These are phyloP conservation scores for Pseudoperonospora humuli DNA, from an alignment of 352 stramenopile genomes.

Conservation along the genomic window DNA sequence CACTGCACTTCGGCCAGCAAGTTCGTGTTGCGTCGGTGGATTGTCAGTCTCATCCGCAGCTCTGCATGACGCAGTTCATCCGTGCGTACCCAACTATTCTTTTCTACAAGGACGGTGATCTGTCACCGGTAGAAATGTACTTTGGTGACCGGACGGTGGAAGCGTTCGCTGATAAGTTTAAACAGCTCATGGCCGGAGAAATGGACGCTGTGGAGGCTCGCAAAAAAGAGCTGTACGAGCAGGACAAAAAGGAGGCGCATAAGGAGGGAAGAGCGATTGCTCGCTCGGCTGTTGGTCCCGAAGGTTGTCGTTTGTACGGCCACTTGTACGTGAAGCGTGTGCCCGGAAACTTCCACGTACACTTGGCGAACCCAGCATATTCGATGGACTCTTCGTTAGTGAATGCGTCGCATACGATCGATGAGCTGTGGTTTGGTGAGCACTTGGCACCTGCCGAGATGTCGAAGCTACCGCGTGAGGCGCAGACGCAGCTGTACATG, in stretches of 20 bases:
- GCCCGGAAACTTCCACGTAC: constrained; percentile 97
- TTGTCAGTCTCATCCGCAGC: constrained; percentile 88
- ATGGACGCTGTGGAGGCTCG: constrained; percentile 57
- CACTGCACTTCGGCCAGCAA: constrained; percentile 76
- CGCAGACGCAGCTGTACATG: constrained; percentile 88
- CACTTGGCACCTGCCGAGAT: constrained; percentile 40
- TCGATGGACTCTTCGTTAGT: constrained; percentile 81
- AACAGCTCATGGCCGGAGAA: constrained; percentile 76
- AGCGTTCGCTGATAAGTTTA: constrained; percentile 88
- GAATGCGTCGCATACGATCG: constrained; percentile 94
- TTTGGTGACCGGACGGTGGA: constrained; percentile 92
- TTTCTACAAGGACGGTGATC: constrained; percentile 91
- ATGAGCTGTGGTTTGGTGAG: constrained; percentile 95
- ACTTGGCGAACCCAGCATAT: constrained; percentile 93
- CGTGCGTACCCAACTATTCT: constrained; percentile 95
- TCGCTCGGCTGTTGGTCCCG: constrained; percentile 44
- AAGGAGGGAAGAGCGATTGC: constrained; percentile 55
- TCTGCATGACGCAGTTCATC: constrained; percentile 94
- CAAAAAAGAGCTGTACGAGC: constrained; percentile 92
- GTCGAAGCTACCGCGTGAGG: constrained; percentile 79
- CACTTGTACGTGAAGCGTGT: constrained; percentile 87
- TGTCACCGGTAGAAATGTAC: constrained; percentile 92
- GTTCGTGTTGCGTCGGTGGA: constrained; percentile 87
- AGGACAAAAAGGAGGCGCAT: constrained; percentile 84
- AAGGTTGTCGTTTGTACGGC: constrained; percentile 73